Percentiles rank a stretch among this genome's conserved stretches.
phyloP scores from a whole-genome alignment of 1,284 basidiomycete species.

The Austroboletus novae-zelandiae region DNA sequence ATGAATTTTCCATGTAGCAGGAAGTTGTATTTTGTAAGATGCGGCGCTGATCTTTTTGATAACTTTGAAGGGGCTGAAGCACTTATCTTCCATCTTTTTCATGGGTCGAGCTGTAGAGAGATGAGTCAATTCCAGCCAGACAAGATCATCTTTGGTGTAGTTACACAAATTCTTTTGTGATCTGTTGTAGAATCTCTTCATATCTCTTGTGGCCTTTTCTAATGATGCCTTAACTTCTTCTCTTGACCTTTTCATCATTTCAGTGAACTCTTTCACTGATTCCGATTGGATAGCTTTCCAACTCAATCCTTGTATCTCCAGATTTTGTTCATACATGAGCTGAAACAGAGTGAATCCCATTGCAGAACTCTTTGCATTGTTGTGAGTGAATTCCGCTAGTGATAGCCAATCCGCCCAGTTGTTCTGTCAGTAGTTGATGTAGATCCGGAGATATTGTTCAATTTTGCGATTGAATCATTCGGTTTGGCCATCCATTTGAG shows the following conservation, averaged over 20 bases:
- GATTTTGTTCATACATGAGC: not conserved
- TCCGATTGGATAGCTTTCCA: too few species aligned
- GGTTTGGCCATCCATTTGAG: too few species aligned
- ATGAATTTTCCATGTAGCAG: not conserved
- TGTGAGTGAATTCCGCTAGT: not conserved
- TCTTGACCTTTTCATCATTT: too few species aligned
- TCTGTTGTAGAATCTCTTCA: not conserved
- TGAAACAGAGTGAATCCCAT: not conserved
- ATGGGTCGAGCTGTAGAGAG: not conserved
- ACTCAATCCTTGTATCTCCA: too few species aligned
- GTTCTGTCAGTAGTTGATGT: not conserved
- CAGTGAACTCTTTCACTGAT: too few species aligned
- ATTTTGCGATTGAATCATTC: too few species aligned
- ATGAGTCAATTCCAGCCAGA: not conserved
- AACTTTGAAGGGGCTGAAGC: too few species aligned
- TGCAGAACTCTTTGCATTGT: not conserved
- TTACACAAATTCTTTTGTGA: not conserved
- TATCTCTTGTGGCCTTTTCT: not conserved
- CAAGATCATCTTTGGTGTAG: not conserved
- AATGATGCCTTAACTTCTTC: too few species aligned
- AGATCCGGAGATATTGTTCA: not conserved
- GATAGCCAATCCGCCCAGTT: not conserved
- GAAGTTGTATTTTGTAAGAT: not conserved
- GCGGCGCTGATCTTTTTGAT: not conserved
- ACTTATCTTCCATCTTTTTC: too few species aligned